Evolutionary conservation across 805 yeast genomes (phyloP), one percentile per base, ranked within the genome.

Genomic region (Saturnispora zaruensis): DNA sequence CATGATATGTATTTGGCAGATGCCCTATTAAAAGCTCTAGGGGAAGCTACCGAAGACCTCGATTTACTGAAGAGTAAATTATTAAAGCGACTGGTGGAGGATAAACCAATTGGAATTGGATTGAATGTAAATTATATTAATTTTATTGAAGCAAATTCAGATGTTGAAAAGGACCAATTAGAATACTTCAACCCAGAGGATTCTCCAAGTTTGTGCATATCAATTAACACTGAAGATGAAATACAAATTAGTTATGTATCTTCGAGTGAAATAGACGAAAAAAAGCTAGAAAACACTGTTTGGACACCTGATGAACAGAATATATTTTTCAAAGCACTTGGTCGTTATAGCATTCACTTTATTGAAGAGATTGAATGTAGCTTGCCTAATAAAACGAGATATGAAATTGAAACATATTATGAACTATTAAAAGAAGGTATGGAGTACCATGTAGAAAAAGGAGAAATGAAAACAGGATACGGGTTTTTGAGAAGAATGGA

Each of bases 281-380:
- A 11, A 20, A 36, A 18, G 21, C 21, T 36, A 18, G 11, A 8
- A 18, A 14, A 11, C 11, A 36, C 21, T 20, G 44, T 41, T 25
- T 80, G 86, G 86, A 58, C 70, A 1, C 50, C 58, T 0, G 48
- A 51, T 1, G 85, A 81, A 49, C 80, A 81, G 55, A 76, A 74
- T 20, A 37, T 49, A 13, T 81, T 81, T 59, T 81, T 79, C 59
- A 65, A 67, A 20, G 66, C 72, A 21, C 58, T 81, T 30, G 71
- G 76, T 1, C 63, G 81, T 32, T 73, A 68, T 55, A 73, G 81
- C 2, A 79, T 78, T 21, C 71, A 71, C 48, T 57, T 72, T n/a
- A 47, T 69, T 1, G 78, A 77, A 7, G 47, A 59, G 11, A 74
- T 81, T 1, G 57, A 62, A 13, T 56, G 55, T 2, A 56, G 65